phyloP scores from a whole-genome alignment of 1,139 yeast genomes.

The Suhomyces kunorum region DNA sequence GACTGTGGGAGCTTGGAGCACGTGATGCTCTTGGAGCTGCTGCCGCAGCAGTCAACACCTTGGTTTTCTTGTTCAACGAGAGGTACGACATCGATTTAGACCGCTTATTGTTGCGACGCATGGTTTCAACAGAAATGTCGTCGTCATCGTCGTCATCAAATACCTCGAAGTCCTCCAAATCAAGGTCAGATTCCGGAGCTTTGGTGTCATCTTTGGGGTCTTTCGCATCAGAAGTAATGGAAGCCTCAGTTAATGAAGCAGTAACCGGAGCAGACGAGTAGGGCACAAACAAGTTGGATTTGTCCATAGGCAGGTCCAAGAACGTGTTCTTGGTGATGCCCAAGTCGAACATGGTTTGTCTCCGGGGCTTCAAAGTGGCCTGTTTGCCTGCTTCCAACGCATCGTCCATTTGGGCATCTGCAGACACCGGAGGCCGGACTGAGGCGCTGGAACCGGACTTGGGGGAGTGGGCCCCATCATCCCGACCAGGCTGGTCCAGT shows the following conservation, averaged over 20 bases:
- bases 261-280: constrained; percentile 77
- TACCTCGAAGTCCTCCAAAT: constrained; percentile 50
- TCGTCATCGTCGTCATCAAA: constrained; percentile 41
- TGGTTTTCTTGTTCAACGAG: constrained; percentile 50
- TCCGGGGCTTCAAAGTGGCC: constrained; percentile 37
- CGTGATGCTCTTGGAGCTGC: constrained; percentile 80
- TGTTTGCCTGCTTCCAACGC: constrained; percentile 32
- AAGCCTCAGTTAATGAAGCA: constrained; percentile 50
- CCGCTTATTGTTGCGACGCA: constrained; percentile 52
- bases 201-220: constrained; percentile 11
- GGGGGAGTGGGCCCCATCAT: constrained; percentile 13
- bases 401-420: constrained; percentile 16
- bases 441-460: constrained; percentile 9
- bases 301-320: constrained; percentile 51
- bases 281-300: constrained; percentile 62
- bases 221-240: constrained; percentile 1
- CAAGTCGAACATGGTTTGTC: constrained; percentile 52
- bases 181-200: constrained; percentile 28
- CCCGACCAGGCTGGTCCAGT: constrained; percentile 14
- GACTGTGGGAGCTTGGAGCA: constrained; percentile 55
- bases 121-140: constrained; percentile 24
- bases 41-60: constrained; percentile 72
- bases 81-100: constrained; percentile 64
- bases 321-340: constrained; percentile 50
- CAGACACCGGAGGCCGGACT: not conserved